Conservation (phyloP, 441 rosid genomes). For the Euphorbia schlechtendalii region DNA sequence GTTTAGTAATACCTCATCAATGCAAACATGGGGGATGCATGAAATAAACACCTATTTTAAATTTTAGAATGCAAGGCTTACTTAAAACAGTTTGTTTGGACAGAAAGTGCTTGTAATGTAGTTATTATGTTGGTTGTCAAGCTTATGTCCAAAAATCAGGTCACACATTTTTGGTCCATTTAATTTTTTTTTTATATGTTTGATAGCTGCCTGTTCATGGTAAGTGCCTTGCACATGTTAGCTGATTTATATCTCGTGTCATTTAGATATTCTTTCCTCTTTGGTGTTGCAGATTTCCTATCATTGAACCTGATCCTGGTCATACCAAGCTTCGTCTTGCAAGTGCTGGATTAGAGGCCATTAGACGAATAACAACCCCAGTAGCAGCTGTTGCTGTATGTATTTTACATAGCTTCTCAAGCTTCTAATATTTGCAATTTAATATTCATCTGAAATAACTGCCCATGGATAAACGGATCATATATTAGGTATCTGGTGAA, state of each 20-base stretch:
- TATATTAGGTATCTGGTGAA: background rate
- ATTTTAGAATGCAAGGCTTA: background rate
- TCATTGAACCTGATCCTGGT: conserved; percentile 92
- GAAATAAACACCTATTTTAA: background rate
- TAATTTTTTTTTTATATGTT: background rate
- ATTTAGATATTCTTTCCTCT: conserved; percentile 18
- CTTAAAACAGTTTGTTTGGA: background rate
- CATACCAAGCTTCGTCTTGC: conserved; percentile 96
- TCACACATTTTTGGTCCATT: no score
- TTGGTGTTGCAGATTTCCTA: conserved; percentile 61
- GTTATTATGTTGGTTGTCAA: background rate
- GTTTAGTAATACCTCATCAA: background rate
- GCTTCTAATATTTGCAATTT: conserved; percentile 22
- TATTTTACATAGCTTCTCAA: conserved; percentile 20
- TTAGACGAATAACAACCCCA: conserved; percentile 76
- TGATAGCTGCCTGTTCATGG: background rate
- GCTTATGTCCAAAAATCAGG: background rate
- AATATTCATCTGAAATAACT: conserved; percentile 11
- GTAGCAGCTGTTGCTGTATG: conserved; percentile 97
- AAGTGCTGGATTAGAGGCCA: conserved; percentile 82
- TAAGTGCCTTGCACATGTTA: no score
- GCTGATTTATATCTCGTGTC: conserved; percentile 1
- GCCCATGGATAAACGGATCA: background rate
- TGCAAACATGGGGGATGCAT: background rate
- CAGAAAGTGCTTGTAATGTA: background rate